A percentile compares a stretch with the other conserved stretches of the same genome.
These are phyloP conservation scores for Starmera quercuum DNA, from an alignment of 805 yeast species.

Conservation along the genomic window DNA sequence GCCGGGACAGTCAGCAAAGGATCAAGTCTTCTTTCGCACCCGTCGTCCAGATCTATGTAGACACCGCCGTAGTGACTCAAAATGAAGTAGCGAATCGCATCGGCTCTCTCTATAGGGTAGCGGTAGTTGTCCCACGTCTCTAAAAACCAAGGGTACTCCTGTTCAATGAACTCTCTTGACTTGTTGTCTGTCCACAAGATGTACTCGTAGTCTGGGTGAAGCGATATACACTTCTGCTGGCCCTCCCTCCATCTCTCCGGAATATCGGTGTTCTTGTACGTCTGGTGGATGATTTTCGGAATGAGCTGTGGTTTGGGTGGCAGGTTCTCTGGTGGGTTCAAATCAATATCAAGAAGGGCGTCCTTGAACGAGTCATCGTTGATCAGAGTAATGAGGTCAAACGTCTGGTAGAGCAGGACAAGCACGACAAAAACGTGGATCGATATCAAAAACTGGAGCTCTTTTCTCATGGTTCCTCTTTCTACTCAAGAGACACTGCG, in stretches of 20 bases:
- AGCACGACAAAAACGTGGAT: slow-evolving; percentile 41
- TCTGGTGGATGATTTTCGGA: slow-evolving; percentile 90
- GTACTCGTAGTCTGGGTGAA: slow-evolving; percentile 85
- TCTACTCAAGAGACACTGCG: no score
- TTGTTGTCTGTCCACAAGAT: slow-evolving; percentile 85
- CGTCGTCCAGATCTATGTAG: slow-evolving; percentile 86
- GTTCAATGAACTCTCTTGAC: slow-evolving; percentile 70
- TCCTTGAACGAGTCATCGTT: slow-evolving; percentile 64
- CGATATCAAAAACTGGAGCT: slow-evolving; percentile 50
- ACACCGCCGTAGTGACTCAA: slow-evolving; percentile 82
- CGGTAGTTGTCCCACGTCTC: slow-evolving; percentile 68
- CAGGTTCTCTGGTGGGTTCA: slow-evolving; percentile 43
- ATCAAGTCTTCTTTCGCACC: slow-evolving; percentile 71
- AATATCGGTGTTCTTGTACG: slow-evolving; percentile 70
- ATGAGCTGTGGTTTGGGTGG: slow-evolving; percentile 47
- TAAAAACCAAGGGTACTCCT: slow-evolving; percentile 83
- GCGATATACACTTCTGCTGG: slow-evolving; percentile 65
- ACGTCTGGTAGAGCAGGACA: slow-evolving; percentile 48
- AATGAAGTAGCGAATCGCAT: slow-evolving; percentile 83
- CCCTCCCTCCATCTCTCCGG: slow-evolving; percentile 81
- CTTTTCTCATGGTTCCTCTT: slow-evolving; percentile 65
- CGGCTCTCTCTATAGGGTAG: slow-evolving; percentile 84
- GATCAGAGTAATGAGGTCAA: slow-evolving; percentile 67
- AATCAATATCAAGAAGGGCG: slow-evolving; percentile 54
- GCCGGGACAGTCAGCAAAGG: slow-evolving; percentile 79